Evolutionary conservation across 306 rosid genomes (phyloP).

Genomic region (Vachellia pachyceras): DNA sequence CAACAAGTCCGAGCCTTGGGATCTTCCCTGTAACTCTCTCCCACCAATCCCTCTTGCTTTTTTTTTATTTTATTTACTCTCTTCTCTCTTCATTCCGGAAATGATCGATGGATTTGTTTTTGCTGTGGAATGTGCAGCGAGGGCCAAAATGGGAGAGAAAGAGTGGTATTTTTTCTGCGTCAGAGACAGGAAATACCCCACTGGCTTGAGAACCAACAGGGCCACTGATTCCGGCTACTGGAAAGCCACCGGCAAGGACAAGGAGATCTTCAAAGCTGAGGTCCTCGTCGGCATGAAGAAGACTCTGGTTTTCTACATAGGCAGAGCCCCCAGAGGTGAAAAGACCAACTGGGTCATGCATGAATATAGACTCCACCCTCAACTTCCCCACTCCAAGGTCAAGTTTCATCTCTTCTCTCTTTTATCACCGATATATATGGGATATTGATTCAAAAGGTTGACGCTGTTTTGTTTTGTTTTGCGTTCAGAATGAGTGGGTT

Average conservation of each 20-base stretch:
- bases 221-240: conserved; percentile 71
- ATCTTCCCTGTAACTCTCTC: conserved; percentile 60
- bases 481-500: conserved; percentile 81
- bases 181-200: conserved; percentile 69
- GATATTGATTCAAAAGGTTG: neutral
- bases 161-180: conserved; percentile 73
- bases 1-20: conserved; percentile 77
- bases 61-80: neutral
- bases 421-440: too few species aligned
- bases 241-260: conserved; percentile 84
- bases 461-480: conserved; percentile 1
- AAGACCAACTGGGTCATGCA: conserved; percentile 80
- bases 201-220: conserved; percentile 66
- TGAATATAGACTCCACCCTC: conserved; percentile 52
- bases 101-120: too few species aligned
- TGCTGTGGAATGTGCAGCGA: conserved; percentile 41
- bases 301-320: conserved; percentile 70
- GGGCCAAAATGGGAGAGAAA: conserved; percentile 66
- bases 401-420: neutral
- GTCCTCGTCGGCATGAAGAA: conserved; percentile 69
- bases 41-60: neutral
- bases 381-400: conserved; percentile 52
- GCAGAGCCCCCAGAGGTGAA: conserved; percentile 69
- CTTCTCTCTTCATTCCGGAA: too few species aligned
- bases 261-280: conserved; percentile 49